Percentiles rank a stretch among this genome's conserved stretches.
Conservation (phyloP, 371 early-diverging fungal genomes). For the Amoeboaphelidium occidentale region DNA sequence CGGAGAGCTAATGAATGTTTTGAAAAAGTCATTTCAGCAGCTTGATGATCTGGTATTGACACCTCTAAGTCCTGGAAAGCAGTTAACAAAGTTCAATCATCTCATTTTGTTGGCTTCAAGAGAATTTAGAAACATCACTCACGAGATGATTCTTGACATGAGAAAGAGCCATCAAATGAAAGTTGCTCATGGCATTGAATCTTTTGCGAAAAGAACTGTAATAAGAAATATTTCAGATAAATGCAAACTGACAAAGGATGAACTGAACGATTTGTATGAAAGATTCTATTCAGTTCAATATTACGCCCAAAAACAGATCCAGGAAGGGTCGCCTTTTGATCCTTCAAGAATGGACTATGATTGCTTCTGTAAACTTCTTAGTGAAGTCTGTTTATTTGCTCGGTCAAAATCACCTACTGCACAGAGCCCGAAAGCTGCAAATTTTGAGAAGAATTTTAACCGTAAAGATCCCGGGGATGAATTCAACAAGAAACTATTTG, state of each 20-base stretch:
- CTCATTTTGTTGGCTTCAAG: constrained; percentile 69
- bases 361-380: constrained; percentile 1
- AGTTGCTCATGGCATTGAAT: constrained; percentile 81
- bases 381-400: constrained; percentile 3
- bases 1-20: constrained; percentile 56
- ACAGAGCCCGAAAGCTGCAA: constrained; percentile 3
- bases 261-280: constrained; percentile 64
- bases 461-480: constrained; percentile 8
- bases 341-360: not conserved
- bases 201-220: constrained; percentile 65
- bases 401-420: constrained; percentile 8
- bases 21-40: constrained; percentile 42
- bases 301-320: constrained; percentile 25
- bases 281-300: constrained; percentile 58
- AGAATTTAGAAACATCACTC: constrained; percentile 62
- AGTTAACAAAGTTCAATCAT: constrained; percentile 62
- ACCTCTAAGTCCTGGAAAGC: constrained; percentile 24
- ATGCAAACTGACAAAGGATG: constrained; percentile 52
- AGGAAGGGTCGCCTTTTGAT: constrained; percentile 4
- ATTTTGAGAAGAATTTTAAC: constrained; percentile 1
- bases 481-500: constrained; percentile 12
- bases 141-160: constrained; percentile 46
- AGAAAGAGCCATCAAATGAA: constrained; percentile 70
- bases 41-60: constrained; percentile 35
- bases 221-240: constrained; percentile 49